phyloP scores from a whole-genome alignment of 2,329 filamentous ascomycete species.

The Sporothrix brunneoviolacea region DNA sequence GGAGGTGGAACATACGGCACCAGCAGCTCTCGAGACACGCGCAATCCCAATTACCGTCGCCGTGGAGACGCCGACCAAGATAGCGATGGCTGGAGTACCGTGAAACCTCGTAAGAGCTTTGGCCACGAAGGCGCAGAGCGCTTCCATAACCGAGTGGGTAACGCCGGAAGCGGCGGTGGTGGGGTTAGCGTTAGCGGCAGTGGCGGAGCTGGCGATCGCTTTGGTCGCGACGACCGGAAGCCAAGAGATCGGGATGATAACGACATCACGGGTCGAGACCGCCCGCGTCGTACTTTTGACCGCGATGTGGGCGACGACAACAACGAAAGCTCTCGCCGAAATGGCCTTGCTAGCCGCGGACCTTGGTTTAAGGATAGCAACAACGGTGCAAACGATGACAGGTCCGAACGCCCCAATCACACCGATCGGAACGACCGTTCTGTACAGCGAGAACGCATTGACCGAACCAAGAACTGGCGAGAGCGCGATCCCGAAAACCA shows the following conservation, averaged over 20 bases:
- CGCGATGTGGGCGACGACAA: conserved; percentile 36
- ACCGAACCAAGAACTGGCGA: conserved; percentile 56
- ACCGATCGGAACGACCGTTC: conserved; percentile 24
- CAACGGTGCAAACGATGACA: conserved; percentile 22
- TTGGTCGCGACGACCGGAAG: conserved; percentile 51
- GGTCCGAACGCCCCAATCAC: conserved; percentile 20
- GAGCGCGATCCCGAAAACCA: conserved; percentile 41
- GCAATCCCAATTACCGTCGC: conserved; percentile 42
- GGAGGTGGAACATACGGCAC: conserved; percentile 40
- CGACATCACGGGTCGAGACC: conserved; percentile 26
- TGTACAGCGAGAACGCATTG: conserved; percentile 46
- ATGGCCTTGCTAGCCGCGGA: conserved; percentile 52
- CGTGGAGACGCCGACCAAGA: conserved; percentile 53
- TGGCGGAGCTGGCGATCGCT: conserved; percentile 41
- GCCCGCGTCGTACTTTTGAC: conserved; percentile 24
- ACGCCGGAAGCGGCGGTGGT: conserved; percentile 39
- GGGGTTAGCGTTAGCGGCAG: conserved; percentile 22
- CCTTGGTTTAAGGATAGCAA: conserved; percentile 65
- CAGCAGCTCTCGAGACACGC: conserved; percentile 36
- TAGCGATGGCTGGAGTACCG: conserved; percentile 66
- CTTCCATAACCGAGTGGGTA: conserved; percentile 60
- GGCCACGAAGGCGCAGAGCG: conserved; percentile 65
- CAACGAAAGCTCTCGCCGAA: conserved; percentile 53
- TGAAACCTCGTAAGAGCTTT: conserved; percentile 68
- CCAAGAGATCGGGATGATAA: conserved; percentile 40